Base-by-base conservation (phyloP, 2,329 filamentous ascomycete genomes). In the Fusarium odoratissimum region DNA sequence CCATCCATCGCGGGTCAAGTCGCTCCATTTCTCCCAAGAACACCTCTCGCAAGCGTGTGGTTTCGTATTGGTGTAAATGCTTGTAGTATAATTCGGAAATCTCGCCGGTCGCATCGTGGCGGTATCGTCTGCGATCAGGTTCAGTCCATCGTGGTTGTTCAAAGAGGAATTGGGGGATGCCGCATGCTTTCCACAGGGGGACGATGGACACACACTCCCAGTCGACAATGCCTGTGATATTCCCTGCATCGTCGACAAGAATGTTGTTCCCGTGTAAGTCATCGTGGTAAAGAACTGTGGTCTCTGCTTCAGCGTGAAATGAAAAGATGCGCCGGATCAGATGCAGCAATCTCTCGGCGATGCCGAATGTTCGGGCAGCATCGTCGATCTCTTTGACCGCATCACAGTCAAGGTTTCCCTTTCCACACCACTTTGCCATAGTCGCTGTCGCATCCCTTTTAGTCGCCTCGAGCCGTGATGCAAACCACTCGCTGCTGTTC, bases 181-280 rank as follows among this genome's bases (percentile, higher is more conserved):
- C 64, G 23, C 77, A 80, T 9, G 80, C 77, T 61, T 77, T 77
- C 84, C 83, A 86, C 8, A 81, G 64, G 6, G 84, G 84, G 31
- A 85, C 45, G 1, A 81, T 75, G 1, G 81, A 84, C 0, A 84
- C 79, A 46, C 79, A 85, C 55, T 86, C 83, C 83, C 84, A 86
- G 66, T 85, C 82, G 2, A 85, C 45, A 0, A 86, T 60, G 2
- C 73, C 84, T 1, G 80, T 84, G 13, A 85, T 71, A 0, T 67
- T 69, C 1, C 81, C 81, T 3, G 72, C 21, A 1, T 80, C 66
- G 58, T 85, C 78, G 1, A 85, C 79, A 25, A 85, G 74, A 12
- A 86, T 82, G 55, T 86, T 85, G 16, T 77, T 69, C 16, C 74
- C 66, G 7, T 75, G 79, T 2, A 85, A 69, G 40, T 85, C 82